Conservation (phyloP, 257 asterid species). For the Solanum gracilifrons region DNA sequence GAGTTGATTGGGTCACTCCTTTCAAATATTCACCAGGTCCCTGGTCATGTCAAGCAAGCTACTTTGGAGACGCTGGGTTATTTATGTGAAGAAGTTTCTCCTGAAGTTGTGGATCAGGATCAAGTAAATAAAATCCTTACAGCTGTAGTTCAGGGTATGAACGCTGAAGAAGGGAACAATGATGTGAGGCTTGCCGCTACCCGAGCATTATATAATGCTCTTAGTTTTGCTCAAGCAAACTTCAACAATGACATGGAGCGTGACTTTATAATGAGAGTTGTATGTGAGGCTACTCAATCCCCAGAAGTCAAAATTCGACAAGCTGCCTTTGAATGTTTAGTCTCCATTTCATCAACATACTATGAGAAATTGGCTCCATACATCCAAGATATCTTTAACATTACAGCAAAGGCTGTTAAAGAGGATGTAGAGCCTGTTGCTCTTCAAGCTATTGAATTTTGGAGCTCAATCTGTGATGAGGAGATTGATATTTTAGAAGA, state of each 20-base stretch:
- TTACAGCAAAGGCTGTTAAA: conserved; percentile 63
- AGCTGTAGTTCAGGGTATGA: conserved; percentile 83
- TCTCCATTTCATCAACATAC: conserved; percentile 67
- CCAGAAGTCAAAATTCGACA: conserved; percentile 70
- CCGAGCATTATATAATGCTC: conserved; percentile 67
- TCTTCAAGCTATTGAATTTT: conserved; percentile 74
- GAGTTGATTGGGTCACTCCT: conserved; percentile 66
- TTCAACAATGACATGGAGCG: conserved; percentile 78
- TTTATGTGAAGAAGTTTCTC: conserved; percentile 75
- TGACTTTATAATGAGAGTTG: conserved; percentile 78
- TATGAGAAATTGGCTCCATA: conserved; percentile 69
- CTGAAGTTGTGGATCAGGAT: conserved; percentile 71
- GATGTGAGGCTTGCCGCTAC: conserved; percentile 81
- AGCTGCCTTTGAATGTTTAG: conserved; percentile 77
- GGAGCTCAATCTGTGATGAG: conserved; percentile 80
- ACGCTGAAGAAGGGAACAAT: conserved; percentile 47
- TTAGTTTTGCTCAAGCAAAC: conserved; percentile 77
- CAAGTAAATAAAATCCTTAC: conserved; percentile 77
- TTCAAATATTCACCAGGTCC: conserved; percentile 64
- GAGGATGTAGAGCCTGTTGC: conserved; percentile 75
- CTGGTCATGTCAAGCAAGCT: conserved; percentile 74
- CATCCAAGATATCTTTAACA: conserved; percentile 59
- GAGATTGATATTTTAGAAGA: conserved; percentile 75
- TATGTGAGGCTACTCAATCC: conserved; percentile 74
- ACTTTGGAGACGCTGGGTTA: conserved; percentile 73